Base-by-base conservation (phyloP, 176 grass and related monocot genomes). In the Oryza nivara region DNA sequence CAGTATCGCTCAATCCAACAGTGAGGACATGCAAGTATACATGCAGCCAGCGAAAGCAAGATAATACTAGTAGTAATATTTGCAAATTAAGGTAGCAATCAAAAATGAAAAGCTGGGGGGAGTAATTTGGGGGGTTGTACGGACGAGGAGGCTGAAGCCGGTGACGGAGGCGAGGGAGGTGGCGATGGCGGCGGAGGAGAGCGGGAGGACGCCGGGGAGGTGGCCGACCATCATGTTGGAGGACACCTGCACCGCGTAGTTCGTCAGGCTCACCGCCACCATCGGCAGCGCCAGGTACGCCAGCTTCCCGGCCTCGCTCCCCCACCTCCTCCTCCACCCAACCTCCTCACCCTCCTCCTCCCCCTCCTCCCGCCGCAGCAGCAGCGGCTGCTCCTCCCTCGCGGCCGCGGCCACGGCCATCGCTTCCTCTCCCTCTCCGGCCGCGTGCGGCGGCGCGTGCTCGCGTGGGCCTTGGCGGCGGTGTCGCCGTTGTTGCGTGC, bases 201-300 rank as follows among this genome's bases (percentile, higher is more conserved):
- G 90, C 80, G 89, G 89, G 46, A 98, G 95, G 51, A 90, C 61
- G 64, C 95, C 92, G 9, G 84, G 84, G 58, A 97, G 95, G 85
- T 97, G 95, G 11, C 95, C 95, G 12, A 97, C 95, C 82, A 97
- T 86, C 95, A 95, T 97, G 88, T 91, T 97, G 72, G 95, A 95
- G 34, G 77, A 73, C 7, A 95, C 92, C 92, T 95, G 95, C 68
- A 94, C 89, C 51, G 83, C 64, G 81, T 79, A 88, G 78, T 91
- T 84, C 69, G 92, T 66, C 77, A 91, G 20, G 61, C 9, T 58
- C 77, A 87, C 89, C 65, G 20, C 89, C 81, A 92, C 65, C 92
- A 94, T 85, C 26, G 92, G 92, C 68, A 80, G 77, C 68, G 92
- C 92, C 69, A 94, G 81, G 78, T 83, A 88, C 9, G 77, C 86